Evolutionary conservation across 2,329 filamentous ascomycete genomes (phyloP).

Genomic region (Verticillium longisporum): DNA sequence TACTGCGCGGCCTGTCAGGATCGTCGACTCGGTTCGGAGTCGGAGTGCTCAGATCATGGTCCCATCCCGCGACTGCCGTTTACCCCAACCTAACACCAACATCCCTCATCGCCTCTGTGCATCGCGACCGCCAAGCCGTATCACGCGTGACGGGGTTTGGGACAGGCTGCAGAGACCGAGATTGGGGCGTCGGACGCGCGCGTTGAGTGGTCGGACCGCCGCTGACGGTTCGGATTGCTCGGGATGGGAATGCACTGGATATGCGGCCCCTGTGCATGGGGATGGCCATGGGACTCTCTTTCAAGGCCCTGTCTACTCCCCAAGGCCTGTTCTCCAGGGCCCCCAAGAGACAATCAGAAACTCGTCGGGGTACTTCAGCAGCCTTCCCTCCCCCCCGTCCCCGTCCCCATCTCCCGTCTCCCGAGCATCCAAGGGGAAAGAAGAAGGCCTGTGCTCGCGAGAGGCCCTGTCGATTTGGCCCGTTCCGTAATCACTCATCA

Average conservation of each 20-base stretch:
- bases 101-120: too few relatives aligned
- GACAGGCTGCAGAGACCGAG: not conserved
- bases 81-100: too few relatives aligned
- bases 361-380: not conserved
- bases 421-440: too few relatives aligned
- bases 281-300: too few relatives aligned
- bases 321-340: too few relatives aligned
- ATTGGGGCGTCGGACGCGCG: not conserved
- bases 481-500: constrained; percentile 7
- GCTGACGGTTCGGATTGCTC: not conserved
- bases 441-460: not conserved
- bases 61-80: not conserved
- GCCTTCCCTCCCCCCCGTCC: not conserved
- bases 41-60: not conserved
- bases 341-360: not conserved
- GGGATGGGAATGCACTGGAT: not conserved
- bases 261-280: not conserved
- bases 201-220: not conserved
- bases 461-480: not conserved
- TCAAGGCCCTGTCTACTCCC: too few relatives aligned
- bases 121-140: not conserved
- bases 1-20: not conserved
- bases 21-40: not conserved
- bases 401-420: too few relatives aligned
- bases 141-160: not conserved